Conservation (phyloP, 768 basidiomycete genomes). For the Cytidiella melzeri region DNA sequence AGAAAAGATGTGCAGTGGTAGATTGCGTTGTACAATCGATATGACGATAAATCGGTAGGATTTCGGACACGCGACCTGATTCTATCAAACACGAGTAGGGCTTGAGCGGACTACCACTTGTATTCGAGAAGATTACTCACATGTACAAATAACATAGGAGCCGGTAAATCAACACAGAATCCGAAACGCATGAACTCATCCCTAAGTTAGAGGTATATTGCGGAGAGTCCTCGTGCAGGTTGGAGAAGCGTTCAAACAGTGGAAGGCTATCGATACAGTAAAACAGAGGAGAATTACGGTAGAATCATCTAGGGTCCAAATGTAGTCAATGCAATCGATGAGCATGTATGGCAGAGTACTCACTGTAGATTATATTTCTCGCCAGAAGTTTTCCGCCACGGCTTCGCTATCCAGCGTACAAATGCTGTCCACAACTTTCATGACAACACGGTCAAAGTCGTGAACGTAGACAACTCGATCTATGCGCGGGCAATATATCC, state of each 20-base stretch:
- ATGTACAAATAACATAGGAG: not conserved
- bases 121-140: not conserved
- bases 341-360: not conserved
- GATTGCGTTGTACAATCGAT: slow-evolving; percentile 41
- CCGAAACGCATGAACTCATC: not conserved
- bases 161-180: not conserved
- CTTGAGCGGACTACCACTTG: not conserved
- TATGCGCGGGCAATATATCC: slow-evolving; percentile 51
- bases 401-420: slow-evolving; percentile 19
- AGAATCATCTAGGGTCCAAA: not conserved
- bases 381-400: slow-evolving; percentile 18
- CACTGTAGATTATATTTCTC: slow-evolving; percentile 14
- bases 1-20: slow-evolving; percentile 57
- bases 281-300: not conserved
- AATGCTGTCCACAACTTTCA: slow-evolving; percentile 14
- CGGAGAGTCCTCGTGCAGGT: not conserved
- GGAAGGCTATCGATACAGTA: slow-evolving; percentile 9
- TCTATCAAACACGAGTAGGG: not conserved
- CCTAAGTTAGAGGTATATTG: not conserved
- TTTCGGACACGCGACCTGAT: not conserved
- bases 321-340: not conserved
- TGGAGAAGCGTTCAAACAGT: too few relatives aligned
- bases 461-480: slow-evolving; percentile 53
- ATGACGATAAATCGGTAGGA: not conserved
- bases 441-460: slow-evolving; percentile 41